A percentile compares a stretch with the other conserved stretches of the same genome.
Conservation (phyloP, 495 filamentous ascomycete genomes). For the Penicillium verhagenii region DNA sequence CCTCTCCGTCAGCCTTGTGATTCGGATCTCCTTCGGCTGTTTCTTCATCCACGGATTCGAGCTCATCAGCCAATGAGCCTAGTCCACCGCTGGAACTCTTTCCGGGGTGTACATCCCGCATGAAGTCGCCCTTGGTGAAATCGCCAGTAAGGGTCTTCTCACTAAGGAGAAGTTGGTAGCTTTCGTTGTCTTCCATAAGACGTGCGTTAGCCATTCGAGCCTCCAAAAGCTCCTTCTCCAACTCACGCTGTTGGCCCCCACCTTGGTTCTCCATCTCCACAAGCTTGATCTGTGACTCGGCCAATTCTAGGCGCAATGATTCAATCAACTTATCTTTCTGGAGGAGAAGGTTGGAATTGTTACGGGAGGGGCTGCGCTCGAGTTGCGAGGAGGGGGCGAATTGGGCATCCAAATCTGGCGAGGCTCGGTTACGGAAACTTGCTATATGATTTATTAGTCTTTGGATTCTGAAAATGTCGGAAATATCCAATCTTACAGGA, state of each 20-base stretch:
- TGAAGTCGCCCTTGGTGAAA: conserved; percentile 81
- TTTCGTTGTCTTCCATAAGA: conserved; percentile 97
- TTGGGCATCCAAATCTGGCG: conserved; percentile 58
- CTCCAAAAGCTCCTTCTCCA: conserved; percentile 86
- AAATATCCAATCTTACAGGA: conserved; percentile 56
- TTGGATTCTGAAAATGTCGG: neutral
- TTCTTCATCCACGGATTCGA: conserved; percentile 62
- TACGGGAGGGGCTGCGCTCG: conserved; percentile 77
- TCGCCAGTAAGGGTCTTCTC: conserved; percentile 94
- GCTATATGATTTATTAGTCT: conserved; percentile 42
- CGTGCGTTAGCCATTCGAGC: conserved; percentile 91
- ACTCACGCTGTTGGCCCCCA: conserved; percentile 76
- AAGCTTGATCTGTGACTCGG: conserved; percentile 92
- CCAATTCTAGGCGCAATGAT: conserved; percentile 83
- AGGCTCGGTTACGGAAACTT: conserved; percentile 53
- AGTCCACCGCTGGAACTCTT: conserved; percentile 41
- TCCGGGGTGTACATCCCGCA: conserved; percentile 51
- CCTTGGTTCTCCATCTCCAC: conserved; percentile 92
- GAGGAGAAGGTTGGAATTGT: conserved; percentile 80
- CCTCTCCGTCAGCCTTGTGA: conserved; percentile 72
- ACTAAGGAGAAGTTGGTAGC: conserved; percentile 89
- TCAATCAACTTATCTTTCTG: conserved; percentile 98
- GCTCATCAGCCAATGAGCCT: conserved; percentile 82
- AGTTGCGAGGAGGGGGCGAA: conserved; percentile 86
- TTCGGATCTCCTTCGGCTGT: conserved; percentile 56